Conservation (phyloP, 2,329 filamentous ascomycete species). For the Didymella pinodella region DNA sequence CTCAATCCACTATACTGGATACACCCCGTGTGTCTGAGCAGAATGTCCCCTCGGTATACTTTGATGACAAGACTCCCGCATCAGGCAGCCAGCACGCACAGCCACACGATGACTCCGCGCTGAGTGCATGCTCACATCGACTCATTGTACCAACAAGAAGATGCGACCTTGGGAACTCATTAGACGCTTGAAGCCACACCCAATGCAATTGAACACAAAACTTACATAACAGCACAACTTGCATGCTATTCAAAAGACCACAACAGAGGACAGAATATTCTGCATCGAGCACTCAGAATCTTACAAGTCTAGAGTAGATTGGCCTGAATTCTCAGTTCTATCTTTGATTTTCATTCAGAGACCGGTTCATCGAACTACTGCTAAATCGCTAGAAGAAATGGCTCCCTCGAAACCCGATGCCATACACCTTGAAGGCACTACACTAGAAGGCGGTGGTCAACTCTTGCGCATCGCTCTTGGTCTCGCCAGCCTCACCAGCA, state of each 20-base stretch:
- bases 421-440: constrained; percentile 60
- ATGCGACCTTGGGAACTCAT: neutral
- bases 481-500: constrained; percentile 61
- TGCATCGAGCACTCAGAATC: neutral
- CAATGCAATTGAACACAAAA: too few relatives aligned
- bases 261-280: too few relatives aligned
- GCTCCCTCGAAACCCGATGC: constrained; percentile 10
- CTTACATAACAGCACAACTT: neutral
- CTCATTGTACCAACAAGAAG: constrained; percentile 21
- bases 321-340: too few relatives aligned
- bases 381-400: constrained; percentile 9
- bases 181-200: too few relatives aligned
- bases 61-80: neutral
- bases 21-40: neutral
- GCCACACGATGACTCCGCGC: constrained; percentile 28
- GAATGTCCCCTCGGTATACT: neutral
- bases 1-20: neutral
- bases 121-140: constrained; percentile 24
- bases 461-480: constrained; percentile 65
- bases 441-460: constrained; percentile 69
- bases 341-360: neutral
- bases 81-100: constrained; percentile 19
- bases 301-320: too few relatives aligned
- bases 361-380: neutral
- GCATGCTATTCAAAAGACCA: neutral